Evolutionary conservation across 1,139 yeast species (phyloP), one percentile per base, ranked within the genome.

Genomic region (Magnusiomyces ingens): DNA sequence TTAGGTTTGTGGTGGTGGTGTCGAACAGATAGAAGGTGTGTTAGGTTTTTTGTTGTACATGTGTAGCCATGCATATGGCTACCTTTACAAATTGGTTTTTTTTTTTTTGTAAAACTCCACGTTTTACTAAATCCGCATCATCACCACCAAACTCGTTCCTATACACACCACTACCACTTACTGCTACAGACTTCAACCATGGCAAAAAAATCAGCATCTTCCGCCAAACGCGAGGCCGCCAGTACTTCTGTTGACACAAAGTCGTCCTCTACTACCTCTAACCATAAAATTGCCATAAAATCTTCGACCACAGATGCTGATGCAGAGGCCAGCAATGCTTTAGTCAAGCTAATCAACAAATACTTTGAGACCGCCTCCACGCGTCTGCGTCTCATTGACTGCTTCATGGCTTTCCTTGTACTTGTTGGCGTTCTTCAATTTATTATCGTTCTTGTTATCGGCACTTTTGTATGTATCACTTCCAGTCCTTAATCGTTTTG

Each of bases 351-450:
- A n/a, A 44, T 57, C 53, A 42, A 53, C 48, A 56, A 59, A 44
- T 66, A 66, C 53, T 38, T 46, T 40, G 51, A 59, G 22, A 57
- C 58, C 18, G 58, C 64, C 29, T 58, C 67, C 8, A 57, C 58
- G 42, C 64, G 63, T 45, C 66, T 63, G 59, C 78, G 81, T 68
- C 73, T 90, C 55, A 85, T 93, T 65, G 98, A 93, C 68, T 62
- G 77, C 11, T 93, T 91, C 66, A 76, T 93, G 66, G 79, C 69
- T 26, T 90, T 88, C 61, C 72, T 93, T 57, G 91, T 93, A 13
- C 69, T 74, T 0, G 74, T 89, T 57, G 99, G 96, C 0, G 72
- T 80, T 1, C 70, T 87, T 48, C 98, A 93, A 71, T 88, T 90
- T 67, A 71, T 77, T 3, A 90, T 90, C 67, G 88, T 87, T 57